A percentile compares a stretch with the other conserved stretches of the same genome.
Conservation (phyloP, 2,329 filamentous ascomycete species). For the Botryosphaeria dothidea region DNA sequence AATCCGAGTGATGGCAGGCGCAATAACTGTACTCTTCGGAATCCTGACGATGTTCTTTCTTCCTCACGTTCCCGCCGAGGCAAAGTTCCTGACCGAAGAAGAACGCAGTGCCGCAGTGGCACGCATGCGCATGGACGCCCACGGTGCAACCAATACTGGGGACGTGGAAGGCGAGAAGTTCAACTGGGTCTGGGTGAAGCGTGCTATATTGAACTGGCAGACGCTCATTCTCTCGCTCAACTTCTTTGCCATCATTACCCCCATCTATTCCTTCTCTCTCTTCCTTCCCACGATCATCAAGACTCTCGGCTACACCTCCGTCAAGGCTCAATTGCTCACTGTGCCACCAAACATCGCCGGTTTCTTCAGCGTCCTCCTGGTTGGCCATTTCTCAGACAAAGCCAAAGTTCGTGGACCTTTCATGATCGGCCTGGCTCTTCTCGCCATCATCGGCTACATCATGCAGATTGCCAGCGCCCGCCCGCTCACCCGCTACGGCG, state of each 20-base stretch:
- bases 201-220: slow-evolving; percentile 32
- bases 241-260: slow-evolving; percentile 44
- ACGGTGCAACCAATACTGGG: slow-evolving; percentile 26
- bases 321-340: slow-evolving; percentile 39
- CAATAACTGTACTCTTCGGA: slow-evolving; percentile 37
- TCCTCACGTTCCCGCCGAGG: slow-evolving; percentile 47
- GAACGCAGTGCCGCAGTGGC: slow-evolving; percentile 29
- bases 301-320: slow-evolving; percentile 37
- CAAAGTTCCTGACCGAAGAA: slow-evolving; percentile 34
- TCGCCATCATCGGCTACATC: slow-evolving; percentile 52
- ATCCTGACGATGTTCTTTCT: slow-evolving; percentile 52
- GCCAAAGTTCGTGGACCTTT: slow-evolving; percentile 43
- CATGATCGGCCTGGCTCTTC: slow-evolving; percentile 51
- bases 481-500: slow-evolving; percentile 41
- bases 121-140: slow-evolving; percentile 32
- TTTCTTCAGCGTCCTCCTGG: slow-evolving; percentile 35
- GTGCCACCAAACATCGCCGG: slow-evolving; percentile 47
- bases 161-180: slow-evolving; percentile 42
- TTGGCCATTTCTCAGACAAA: slow-evolving; percentile 50
- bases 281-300: slow-evolving; percentile 42
- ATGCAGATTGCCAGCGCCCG: slow-evolving; percentile 50
- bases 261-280: slow-evolving; percentile 46
- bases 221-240: slow-evolving; percentile 42
- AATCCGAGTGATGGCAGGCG: slow-evolving; percentile 21
- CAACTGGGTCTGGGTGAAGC: slow-evolving; percentile 44